These are phyloP conservation scores for Clohesyomyces aquaticus DNA, from an alignment of 495 filamentous ascomycete genomes.

Conservation along the genomic window DNA sequence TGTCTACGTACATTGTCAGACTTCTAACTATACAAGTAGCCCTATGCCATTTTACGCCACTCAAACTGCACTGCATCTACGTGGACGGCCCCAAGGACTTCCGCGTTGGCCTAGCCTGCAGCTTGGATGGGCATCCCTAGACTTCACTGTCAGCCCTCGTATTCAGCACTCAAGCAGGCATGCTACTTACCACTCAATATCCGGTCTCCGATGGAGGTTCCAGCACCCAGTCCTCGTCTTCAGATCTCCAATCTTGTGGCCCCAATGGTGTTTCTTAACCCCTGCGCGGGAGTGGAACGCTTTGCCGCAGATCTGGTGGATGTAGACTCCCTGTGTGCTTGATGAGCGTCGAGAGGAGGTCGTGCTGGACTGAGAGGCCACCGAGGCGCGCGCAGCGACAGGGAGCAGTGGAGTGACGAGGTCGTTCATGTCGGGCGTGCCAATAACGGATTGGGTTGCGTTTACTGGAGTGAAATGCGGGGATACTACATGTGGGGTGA, in stretches of 20 bases:
- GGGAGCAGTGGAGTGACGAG: not conserved
- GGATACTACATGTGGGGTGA: not conserved
- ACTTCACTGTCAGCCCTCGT: not conserved
- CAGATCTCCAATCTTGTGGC: slow-evolving; percentile 4
- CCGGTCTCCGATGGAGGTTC: slow-evolving; percentile 14
- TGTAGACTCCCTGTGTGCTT: slow-evolving; percentile 3
- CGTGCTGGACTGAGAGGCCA: not conserved
- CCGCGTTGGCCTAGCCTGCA: too few relatives aligned
- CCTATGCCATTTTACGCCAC: too few relatives aligned
- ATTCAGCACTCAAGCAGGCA: not conserved
- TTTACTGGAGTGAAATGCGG: not conserved
- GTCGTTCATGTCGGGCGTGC: not conserved
- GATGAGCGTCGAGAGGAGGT: not conserved
- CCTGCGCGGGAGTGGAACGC: slow-evolving; percentile 6
- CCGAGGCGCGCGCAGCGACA: too few relatives aligned
- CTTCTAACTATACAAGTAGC: too few relatives aligned
- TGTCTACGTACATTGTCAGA: too few relatives aligned
- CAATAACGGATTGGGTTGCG: not conserved
- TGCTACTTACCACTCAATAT: slow-evolving; percentile 21
- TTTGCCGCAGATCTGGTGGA: slow-evolving; percentile 22
- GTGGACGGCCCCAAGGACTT: too few relatives aligned
- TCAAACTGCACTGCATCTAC: too few relatives aligned
- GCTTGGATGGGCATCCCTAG: slow-evolving; percentile 27
- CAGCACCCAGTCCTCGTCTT: slow-evolving; percentile 31
- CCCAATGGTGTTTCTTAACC: slow-evolving; percentile 36